These are phyloP conservation scores for Lepidopterella palustris DNA, from an alignment of 495 filamentous ascomycete species.

Conservation along the genomic window DNA sequence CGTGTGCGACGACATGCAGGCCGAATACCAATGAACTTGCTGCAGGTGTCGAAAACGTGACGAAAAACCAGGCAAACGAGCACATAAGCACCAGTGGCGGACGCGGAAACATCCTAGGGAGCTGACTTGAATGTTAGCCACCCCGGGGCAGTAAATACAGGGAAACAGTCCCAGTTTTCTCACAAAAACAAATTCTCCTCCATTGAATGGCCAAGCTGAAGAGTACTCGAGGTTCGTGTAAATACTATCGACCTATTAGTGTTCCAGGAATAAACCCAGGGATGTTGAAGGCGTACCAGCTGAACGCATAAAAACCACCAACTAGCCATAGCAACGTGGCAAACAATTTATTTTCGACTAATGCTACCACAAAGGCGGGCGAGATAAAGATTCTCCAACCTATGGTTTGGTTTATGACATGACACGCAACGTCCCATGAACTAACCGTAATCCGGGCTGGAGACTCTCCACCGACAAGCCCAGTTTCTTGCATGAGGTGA, in stretches of 20 bases:
- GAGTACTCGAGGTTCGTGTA: neutral
- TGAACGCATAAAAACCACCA: neutral
- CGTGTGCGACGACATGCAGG: neutral
- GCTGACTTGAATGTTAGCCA: neutral
- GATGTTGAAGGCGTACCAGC: neutral
- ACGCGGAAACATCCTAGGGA: neutral
- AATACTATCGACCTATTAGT: neutral
- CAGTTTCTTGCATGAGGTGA: neutral
- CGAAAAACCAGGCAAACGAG: neutral
- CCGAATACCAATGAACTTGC: neutral
- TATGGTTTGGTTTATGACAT: neutral
- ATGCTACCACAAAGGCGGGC: neutral
- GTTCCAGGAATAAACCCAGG: neutral
- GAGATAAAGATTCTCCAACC: neutral
- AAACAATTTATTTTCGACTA: neutral
- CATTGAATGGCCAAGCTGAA: constrained; percentile 1
- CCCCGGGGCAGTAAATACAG: too few species aligned
- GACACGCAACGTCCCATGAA: neutral
- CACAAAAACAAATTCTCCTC: neutral
- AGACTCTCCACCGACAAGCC: neutral
- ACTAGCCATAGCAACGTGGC: neutral
- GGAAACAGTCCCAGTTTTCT: neutral
- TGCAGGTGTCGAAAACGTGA: neutral
- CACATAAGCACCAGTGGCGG: neutral
- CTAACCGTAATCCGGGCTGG: neutral